phyloP scores from a whole-genome alignment of 495 filamentous ascomycete species.

The Cercophora scortea region DNA sequence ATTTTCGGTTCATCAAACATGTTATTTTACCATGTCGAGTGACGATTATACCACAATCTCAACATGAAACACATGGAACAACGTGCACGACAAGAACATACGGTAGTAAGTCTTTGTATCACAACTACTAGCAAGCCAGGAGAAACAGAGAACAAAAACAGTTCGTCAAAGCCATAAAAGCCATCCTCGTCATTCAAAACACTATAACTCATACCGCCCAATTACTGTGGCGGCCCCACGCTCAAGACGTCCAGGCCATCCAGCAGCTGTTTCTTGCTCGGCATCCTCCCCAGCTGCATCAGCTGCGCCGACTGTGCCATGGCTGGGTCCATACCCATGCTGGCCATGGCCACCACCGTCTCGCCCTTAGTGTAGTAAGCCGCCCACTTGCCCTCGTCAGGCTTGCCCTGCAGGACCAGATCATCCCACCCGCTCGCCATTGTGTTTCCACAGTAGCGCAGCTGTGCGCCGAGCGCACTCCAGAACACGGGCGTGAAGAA shows the following conservation, averaged over 20 bases:
- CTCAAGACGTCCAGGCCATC: constrained; percentile 66
- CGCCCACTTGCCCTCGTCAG: constrained; percentile 74
- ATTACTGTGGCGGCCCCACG: constrained; percentile 32
- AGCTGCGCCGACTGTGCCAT: constrained; percentile 78
- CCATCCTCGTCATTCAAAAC: background rate
- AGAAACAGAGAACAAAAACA: too few relatives aligned
- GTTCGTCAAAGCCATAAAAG: background rate
- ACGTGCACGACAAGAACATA: too few relatives aligned
- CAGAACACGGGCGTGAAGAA: constrained; percentile 92
- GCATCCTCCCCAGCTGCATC: constrained; percentile 79
- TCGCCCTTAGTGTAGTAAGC: constrained; percentile 87
- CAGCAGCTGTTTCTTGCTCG: constrained; percentile 66
- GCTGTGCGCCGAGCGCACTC: constrained; percentile 81
- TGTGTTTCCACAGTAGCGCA: constrained; percentile 89
- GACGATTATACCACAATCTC: too few relatives aligned
- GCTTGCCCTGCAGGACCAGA: constrained; percentile 65
- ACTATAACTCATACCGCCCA: background rate
- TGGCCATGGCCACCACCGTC: constrained; percentile 83
- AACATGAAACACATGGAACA: too few relatives aligned
- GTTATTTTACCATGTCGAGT: too few relatives aligned
- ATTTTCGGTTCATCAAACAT: too few relatives aligned
- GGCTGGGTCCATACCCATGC: constrained; percentile 82
- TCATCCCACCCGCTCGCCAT: constrained; percentile 70
- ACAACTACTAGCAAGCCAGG: too few relatives aligned
- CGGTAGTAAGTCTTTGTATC: too few relatives aligned